Evolutionary conservation across 2,329 filamentous ascomycete species (phyloP), one percentile per base, ranked within the genome.

Genomic region (Canariomyces notabilis): DNA sequence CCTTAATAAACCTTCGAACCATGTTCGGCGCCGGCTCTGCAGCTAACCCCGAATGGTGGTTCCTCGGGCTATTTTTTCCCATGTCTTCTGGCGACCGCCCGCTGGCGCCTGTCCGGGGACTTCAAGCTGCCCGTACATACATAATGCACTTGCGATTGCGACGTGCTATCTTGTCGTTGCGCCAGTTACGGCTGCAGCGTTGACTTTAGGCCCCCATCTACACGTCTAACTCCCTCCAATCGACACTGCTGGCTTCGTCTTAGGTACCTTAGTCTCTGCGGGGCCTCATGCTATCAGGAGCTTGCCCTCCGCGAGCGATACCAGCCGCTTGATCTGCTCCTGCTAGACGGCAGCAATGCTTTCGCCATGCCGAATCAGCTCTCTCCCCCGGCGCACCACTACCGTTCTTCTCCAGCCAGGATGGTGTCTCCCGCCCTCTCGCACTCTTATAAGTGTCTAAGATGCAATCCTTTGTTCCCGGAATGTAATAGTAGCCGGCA

Each of bases 161-260:
- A 20, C 38, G 42, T 48, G 42, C 36, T 42, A 29, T 42, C 18
- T 15, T 14, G 23, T 11, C 42, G 35, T 3, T 23, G 33, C 34
- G 35, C 48, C 37, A 41, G 39, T 40, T 38, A 37, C 23, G 35
- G 15, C 44, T 51, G 48, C 48, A 51, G 41, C 35, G 21, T n/a
- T 31, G 15, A 16, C 38, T 29, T 39, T 33, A 21, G 6, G n/a
- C 14, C 35, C 44, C 37, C 29, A n/a, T n/a, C n/a, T n/a, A 9
- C 15, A n/a, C 34, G n/a, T 15, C 32, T 12, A n/a, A n/a, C n/a
- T n/a, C 37, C 34, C 41, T 46, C 48, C 51, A 53, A 51, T 53
- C 15, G 48, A 50, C 18, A 14, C 12, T 38, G 34, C 19, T 22
- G 23, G 12, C 36, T 26, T 18, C 23, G 20, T 18, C 22, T n/a